phyloP scores from a whole-genome alignment of 257 asterid species.

The Leonotis leonurus region DNA sequence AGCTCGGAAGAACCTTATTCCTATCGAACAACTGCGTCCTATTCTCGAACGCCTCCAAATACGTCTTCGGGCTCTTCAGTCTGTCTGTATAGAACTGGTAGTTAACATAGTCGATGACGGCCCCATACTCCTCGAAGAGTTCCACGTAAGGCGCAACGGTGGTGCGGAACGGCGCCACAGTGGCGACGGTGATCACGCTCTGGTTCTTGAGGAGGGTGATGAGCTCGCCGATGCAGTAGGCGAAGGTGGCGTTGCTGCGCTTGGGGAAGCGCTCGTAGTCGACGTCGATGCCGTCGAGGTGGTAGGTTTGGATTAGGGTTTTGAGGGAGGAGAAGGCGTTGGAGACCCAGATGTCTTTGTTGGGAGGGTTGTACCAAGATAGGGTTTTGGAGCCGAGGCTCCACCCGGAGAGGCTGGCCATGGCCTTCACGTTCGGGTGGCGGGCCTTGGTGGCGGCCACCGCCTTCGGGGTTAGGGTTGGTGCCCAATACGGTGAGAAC shows the following conservation, averaged over 20 bases:
- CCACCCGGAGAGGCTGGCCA: slow-evolving; percentile 81
- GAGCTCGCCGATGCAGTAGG: slow-evolving; percentile 64
- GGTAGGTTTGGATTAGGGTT: slow-evolving; percentile 32
- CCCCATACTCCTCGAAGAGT: slow-evolving; percentile 28
- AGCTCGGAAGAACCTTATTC: slow-evolving; percentile 52
- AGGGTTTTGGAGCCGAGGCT: slow-evolving; percentile 40
- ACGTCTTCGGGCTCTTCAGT: slow-evolving; percentile 32
- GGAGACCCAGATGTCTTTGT: slow-evolving; percentile 40
- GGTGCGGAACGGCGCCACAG: slow-evolving; percentile 51
- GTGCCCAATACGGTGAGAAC: slow-evolving; percentile 57
- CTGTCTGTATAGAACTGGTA: slow-evolving; percentile 66
- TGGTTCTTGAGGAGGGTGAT: slow-evolving; percentile 46
- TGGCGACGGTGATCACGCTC: slow-evolving; percentile 47
- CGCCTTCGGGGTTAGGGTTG: slow-evolving; percentile 41
- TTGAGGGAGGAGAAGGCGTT: slow-evolving; percentile 53
- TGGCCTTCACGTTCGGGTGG: slow-evolving; percentile 55
- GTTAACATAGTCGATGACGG: slow-evolving; percentile 52
- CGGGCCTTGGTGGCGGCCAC: slow-evolving; percentile 38
- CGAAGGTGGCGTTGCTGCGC: slow-evolving; percentile 31
- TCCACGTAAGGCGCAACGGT: slow-evolving; percentile 40
- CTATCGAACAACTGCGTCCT: slow-evolving; percentile 31
- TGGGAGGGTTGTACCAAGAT: slow-evolving; percentile 45
- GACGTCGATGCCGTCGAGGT: slow-evolving; percentile 62
- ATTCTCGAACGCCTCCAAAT: slow-evolving; percentile 34
- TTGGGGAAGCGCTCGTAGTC: slow-evolving; percentile 55